A percentile compares a stretch with the other conserved stretches of the same genome.
Conservation (phyloP, 768 basidiomycete species). For the Dioszegia crocea region DNA sequence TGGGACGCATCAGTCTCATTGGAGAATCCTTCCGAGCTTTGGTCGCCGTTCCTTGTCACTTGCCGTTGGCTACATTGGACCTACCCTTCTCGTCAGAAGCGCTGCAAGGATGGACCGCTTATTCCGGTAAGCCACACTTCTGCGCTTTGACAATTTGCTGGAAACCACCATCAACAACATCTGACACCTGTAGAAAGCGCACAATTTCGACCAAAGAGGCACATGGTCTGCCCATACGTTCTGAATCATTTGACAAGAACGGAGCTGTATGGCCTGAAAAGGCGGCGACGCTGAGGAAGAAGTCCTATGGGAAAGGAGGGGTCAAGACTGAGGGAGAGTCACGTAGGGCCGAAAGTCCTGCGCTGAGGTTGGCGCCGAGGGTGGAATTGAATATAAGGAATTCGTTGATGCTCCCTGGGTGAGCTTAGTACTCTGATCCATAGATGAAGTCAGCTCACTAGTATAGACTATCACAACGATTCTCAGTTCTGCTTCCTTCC, state of each 20-base stretch:
- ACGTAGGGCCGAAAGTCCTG: neutral
- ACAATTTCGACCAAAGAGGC: conserved; percentile 7
- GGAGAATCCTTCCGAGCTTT: too few species aligned
- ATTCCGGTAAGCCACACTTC: neutral
- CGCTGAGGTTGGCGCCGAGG: conserved; percentile 23
- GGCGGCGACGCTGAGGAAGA: conserved; percentile 1
- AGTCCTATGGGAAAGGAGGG: conserved; percentile 1
- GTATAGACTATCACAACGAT: conserved; percentile 32
- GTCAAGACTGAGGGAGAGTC: neutral
- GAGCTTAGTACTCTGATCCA: conserved; percentile 4
- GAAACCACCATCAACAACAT: too few species aligned
- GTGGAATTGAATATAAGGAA: conserved; percentile 36
- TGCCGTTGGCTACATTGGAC: too few species aligned
- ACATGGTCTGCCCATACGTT: neutral
- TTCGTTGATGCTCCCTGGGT: conserved; percentile 43
- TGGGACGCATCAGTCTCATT: too few species aligned
- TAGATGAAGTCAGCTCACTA: neutral
- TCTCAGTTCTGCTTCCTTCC: conserved; percentile 40
- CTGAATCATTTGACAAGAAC: neutral
- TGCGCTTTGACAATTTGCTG: too few species aligned
- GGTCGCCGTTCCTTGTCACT: too few species aligned
- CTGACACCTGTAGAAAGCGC: neutral
- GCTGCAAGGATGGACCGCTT: conserved; percentile 9
- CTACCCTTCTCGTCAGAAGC: too few species aligned
- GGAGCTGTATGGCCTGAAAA: conserved; percentile 3